A percentile compares a stretch with the other conserved stretches of the same genome.
Evolutionary conservation across 192 early-diverging fungal species (phyloP).

Genomic region (Gorgonomyces haynaldii): DNA sequence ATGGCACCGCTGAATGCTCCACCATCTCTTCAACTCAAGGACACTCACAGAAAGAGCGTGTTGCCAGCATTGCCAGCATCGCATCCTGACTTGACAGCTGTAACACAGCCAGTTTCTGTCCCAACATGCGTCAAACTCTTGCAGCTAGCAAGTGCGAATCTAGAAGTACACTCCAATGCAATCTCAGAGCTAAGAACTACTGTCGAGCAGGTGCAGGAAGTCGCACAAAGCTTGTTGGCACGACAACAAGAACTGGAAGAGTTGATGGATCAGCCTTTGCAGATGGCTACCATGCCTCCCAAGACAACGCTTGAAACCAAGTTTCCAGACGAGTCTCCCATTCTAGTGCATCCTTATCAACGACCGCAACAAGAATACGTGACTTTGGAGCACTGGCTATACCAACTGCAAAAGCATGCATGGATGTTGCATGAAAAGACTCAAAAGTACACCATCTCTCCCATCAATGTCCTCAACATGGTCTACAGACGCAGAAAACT

Average conservation of each 20-base stretch:
- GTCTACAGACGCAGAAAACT: constrained; percentile 4
- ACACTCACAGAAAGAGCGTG: too few species aligned
- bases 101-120: too few species aligned
- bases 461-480: background rate
- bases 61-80: too few species aligned
- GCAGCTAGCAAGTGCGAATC: too few species aligned
- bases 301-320: background rate
- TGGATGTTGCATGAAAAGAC: constrained; percentile 8
- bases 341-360: background rate
- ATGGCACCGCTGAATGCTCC: too few species aligned
- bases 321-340: background rate
- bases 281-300: background rate
- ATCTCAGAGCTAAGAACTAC: too few species aligned
- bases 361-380: background rate
- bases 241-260: constrained; percentile 1
- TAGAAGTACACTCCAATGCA: too few species aligned
- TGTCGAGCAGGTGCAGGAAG: too few species aligned
- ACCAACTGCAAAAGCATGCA: constrained; percentile 4
- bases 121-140: too few species aligned
- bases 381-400: constrained; percentile 6
- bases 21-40: too few species aligned
- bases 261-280: background rate
- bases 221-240: background rate
- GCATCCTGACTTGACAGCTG: too few species aligned
- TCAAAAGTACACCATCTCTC: background rate